phyloP scores from a whole-genome alignment of 768 basidiomycete species.

The Tubosaeta brunneosetosa region DNA sequence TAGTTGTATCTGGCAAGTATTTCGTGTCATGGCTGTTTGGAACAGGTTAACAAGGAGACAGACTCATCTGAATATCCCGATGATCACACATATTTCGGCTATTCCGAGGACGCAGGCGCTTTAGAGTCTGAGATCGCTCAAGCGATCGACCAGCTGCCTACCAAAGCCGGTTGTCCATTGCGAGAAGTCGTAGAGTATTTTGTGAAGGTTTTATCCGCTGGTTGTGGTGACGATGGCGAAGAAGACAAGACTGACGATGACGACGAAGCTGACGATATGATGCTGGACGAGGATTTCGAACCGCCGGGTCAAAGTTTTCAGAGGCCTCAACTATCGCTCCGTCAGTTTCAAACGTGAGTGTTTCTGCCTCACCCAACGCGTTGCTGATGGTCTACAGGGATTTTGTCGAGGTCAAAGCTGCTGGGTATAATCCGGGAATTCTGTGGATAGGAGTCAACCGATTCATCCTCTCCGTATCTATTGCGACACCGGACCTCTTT shows the following conservation, averaged over 20 bases:
- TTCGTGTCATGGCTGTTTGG: background rate
- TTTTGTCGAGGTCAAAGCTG: background rate
- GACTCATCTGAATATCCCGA: background rate
- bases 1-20: background rate
- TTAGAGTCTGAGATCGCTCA: background rate
- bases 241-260: background rate
- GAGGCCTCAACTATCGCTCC: background rate
- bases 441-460: slow-evolving; percentile 20
- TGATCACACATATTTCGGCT: background rate
- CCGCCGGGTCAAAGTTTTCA: background rate
- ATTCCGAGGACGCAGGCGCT: background rate
- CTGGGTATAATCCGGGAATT: background rate
- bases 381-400: background rate
- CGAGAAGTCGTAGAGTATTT: background rate
- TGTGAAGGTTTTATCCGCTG: background rate
- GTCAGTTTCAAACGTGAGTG: background rate
- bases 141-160: background rate
- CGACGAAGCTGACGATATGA: background rate
- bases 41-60: background rate
- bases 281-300: background rate
- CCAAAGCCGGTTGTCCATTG: background rate
- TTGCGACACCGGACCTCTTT: slow-evolving; percentile 51
- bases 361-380: background rate
- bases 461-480: slow-evolving; percentile 51
- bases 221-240: background rate